Evolutionary conservation across 2,329 filamentous ascomycete genomes (phyloP).

Genomic region (Neopestalotiopsis rosae): DNA sequence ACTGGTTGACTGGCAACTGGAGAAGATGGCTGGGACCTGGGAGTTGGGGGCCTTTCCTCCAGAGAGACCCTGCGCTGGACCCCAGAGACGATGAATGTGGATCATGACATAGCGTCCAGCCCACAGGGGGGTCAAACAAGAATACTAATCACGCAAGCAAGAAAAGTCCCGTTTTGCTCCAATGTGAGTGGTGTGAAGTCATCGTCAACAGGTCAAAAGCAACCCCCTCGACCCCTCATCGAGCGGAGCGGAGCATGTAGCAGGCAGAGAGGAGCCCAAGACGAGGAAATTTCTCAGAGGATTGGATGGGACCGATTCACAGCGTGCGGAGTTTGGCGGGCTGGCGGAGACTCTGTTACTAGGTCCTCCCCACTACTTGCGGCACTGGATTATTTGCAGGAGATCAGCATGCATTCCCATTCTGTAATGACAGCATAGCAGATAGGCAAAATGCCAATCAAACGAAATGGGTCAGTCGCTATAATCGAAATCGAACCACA

Average conservation of each 20-base stretch:
- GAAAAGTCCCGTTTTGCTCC: not conserved
- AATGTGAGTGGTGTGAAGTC: not conserved
- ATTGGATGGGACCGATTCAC: not conserved
- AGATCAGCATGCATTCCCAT: slow-evolving; percentile 8
- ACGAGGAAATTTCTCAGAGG: not conserved
- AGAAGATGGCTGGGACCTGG: not conserved
- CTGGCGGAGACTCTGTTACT: not conserved
- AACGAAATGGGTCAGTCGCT: not conserved
- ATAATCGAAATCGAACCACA: not conserved
- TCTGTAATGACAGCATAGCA: slow-evolving; percentile 1
- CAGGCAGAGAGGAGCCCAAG: not conserved
- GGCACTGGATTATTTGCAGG: slow-evolving; percentile 13
- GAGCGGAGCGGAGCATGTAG: not conserved
- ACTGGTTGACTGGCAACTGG: not conserved
- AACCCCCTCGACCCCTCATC: not conserved
- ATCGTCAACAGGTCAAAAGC: not conserved
- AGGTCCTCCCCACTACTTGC: not conserved
- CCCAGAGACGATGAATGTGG: not conserved
- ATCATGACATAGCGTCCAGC: not conserved
- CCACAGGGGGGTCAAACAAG: not conserved
- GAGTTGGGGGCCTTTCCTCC: not conserved
- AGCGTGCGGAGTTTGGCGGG: not conserved
- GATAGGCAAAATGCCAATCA: not conserved
- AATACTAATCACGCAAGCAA: not conserved
- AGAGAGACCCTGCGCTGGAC: not conserved